Base-by-base conservation (phyloP, 192 early-diverging fungal genomes). In the Coemansia sp. region DNA sequence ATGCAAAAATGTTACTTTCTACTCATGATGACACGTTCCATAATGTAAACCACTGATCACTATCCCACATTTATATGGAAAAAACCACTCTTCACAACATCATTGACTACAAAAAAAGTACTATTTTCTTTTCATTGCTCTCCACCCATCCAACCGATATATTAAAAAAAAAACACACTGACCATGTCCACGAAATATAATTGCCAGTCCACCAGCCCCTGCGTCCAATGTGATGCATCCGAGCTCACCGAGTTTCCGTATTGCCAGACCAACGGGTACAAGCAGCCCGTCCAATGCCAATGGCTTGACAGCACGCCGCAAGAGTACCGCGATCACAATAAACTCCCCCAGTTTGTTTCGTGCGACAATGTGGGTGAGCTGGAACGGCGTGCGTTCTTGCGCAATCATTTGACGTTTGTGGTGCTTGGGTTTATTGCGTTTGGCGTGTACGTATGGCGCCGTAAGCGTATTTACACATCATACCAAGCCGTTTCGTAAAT, bases 381-480 rank as follows among this genome's bases (percentile, higher is more conserved):
- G 0, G 53, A 62, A n/a, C 52, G 57, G 4, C 49, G 53, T 0
- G 48, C 57, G 10, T 77, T 77, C 24, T 60, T 63, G 30, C 67
- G 64, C 22, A 67, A 77, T 67, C 58, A 66, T 22, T 14, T 70
- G 8, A 12, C 60, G 8, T 77, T 77, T 18, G 23, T 77, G 2
- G 35, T 56, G 12, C 23, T 77, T 28, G 74, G 74, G 0, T 9
- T 63, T 8, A 4, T 56, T 18, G 74, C 67, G 1, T 77, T 77
- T 64, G 67, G 50, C 6, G 27, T 70, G 3, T 77, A 77, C 23
- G 49, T 54, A 1, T 77, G 74, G 74, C 31, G 74, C 29, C 62
- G 58, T 12, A 64, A 48, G 47, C 50, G 65, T 16, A 21, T 58
- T 5, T 58, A 47, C 2, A n/a, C n/a, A n/a, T n/a, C n/a, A n/a